Base-by-base conservation (phyloP, 208 protist genomes). In the Tritrichomonas musculus region DNA sequence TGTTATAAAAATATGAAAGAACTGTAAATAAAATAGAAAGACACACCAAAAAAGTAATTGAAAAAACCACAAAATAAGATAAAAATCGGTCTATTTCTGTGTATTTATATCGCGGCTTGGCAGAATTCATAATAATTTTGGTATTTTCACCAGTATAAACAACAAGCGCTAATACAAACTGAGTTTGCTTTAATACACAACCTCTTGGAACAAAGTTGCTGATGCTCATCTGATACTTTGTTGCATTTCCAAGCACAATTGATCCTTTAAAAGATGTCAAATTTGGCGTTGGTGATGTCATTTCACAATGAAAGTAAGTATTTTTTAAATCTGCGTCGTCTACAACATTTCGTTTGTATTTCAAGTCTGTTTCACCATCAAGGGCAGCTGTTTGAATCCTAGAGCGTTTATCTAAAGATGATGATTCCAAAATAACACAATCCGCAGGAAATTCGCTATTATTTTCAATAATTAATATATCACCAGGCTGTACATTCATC, bases 361-460 rank as follows among this genome's bases (percentile, higher is more conserved):
- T 99, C 98, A 98, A 99, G 95, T 99, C 98, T 13, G 98, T 99
- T 94, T 99, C 98, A n/a, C 99, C 98, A 95, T 99, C 98, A 1
- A 99, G 96, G 95, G 99, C 98, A 94, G 99, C 98, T 0, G 98
- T 99, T 92, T 98, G 96, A 44, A 99, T 96, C 94, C 99, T 99
- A 66, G 95, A 97, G 0, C 97, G 97, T 36, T 98, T 98, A 60
- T 65, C 97, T 55, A 96, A 96, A 55, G 99, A 98, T 0, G 96
- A 97, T 17, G 98, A 98, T 94, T 97, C 96, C 3, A 99, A 93
- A 33, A 99, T 96, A 11, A 99, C 93, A 94, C 98, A 97, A 95
- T 99, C 98, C 0, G 98, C 97, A 9, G 98, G 98, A 33, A 99
- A 97, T 65, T 97, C 97, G 82, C 98, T 96, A 65, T 98, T 96